Base-by-base conservation (phyloP, 208 protist species). In the Acanthamoeba lenticulata region DNA sequence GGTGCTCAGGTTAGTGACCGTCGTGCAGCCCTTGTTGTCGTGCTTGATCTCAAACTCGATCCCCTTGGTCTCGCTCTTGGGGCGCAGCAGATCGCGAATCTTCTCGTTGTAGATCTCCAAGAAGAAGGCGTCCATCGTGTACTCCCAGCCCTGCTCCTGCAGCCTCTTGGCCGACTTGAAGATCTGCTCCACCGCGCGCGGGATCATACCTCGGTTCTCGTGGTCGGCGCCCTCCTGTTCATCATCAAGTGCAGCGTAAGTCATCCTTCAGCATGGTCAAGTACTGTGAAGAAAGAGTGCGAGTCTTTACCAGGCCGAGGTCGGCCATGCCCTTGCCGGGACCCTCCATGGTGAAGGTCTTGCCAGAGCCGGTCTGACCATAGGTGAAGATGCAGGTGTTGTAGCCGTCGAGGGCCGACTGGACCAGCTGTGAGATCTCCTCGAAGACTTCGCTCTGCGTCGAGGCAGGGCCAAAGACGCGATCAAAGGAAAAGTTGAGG, bases 51-150 rank as follows among this genome's bases (percentile, higher is more conserved):
- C 83, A 36, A 94, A 94, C 34, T 86, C 74, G 44, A 94, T 40
- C 32, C 55, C 36, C 49, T 95, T 83, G n/a, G 36, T 32, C 45
- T 40, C 74, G 40, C 85, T 60, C n/a, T 69, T 65, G 7, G 60
- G 42, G 36, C 32, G 77, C 0, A 98, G 85, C 44, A 98, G 90
- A 86, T 98, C 98, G 45, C 94, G 65, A 7, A 98, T 92, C 5
- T 93, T 94, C 95, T 98, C 97, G 74, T 98, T 98, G 95, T 98
- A 98, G 83, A 98, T 98, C 93, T 98, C 97, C 2, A 98, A 45
- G 88, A 96, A 98, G 34, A 81, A 95, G 1, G 95, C 94, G 27
- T 95, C 45, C 49, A 98, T 92, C 36, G 79, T 77, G 72, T 97
- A 97, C 57, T 72, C 21, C 97, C 97, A 98, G 7, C 96, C 96